Evolutionary conservation across 148 eudicot genomes (phyloP).

Genomic region (Vaccinium corymbosum): DNA sequence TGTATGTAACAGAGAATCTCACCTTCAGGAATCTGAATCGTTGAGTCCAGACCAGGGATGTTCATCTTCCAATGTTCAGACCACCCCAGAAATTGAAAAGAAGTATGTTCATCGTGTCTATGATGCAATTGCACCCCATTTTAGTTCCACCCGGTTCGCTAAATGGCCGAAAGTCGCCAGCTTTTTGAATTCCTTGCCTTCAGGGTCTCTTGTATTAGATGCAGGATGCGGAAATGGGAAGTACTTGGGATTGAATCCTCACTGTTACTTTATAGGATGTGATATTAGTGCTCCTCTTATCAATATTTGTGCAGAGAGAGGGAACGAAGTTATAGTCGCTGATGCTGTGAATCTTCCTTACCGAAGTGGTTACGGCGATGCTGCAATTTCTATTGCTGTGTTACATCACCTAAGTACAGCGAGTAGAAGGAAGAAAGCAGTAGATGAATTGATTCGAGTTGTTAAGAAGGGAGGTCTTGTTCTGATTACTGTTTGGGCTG

Average conservation of each 20-base stretch:
- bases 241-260: constrained; percentile 71
- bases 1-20: constrained; percentile 22
- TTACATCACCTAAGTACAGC: constrained; percentile 89
- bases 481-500: constrained; percentile 93
- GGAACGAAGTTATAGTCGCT: constrained; percentile 82
- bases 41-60: constrained; percentile 6
- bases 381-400: constrained; percentile 94
- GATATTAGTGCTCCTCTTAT: constrained; percentile 80
- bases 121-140: constrained; percentile 97
- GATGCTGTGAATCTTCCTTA: constrained; percentile 96
- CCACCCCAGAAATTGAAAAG: constrained; percentile 91
- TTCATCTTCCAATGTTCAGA: constrained; percentile 37
- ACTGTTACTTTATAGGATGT: constrained; percentile 80
- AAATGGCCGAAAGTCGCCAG: constrained; percentile 95
- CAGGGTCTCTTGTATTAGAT: constrained; percentile 78
- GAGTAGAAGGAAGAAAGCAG: constrained; percentile 72
- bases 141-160: constrained; percentile 89
- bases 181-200: constrained; percentile 66
- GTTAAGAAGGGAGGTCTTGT: constrained; percentile 81
- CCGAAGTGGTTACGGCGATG: constrained; percentile 72
- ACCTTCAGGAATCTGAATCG: constrained; percentile 19
- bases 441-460: constrained; percentile 84
- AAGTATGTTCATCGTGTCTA: constrained; percentile 89
- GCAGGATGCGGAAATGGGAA: constrained; percentile 99
- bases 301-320: constrained; percentile 73